Percentiles rank a stretch among this genome's conserved stretches.
Evolutionary conservation across 495 filamentous ascomycete species (phyloP).

Genomic region (Aspergillus panamensis): DNA sequence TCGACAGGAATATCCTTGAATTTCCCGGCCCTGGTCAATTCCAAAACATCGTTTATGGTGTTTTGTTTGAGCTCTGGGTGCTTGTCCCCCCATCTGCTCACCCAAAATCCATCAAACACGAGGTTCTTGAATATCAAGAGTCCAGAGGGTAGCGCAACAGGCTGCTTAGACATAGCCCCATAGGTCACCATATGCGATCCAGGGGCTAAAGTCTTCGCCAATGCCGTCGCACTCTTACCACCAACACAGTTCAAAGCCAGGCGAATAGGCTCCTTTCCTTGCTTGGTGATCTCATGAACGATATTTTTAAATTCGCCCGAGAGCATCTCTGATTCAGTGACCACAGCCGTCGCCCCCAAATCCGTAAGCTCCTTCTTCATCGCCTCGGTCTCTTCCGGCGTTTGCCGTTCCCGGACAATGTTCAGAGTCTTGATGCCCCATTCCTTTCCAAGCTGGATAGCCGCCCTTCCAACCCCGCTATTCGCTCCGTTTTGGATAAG

Average conservation of each 20-base stretch:
- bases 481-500: constrained; percentile 97
- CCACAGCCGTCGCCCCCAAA: constrained; percentile 73
- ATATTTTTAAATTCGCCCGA: constrained; percentile 57
- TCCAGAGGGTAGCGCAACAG: constrained; percentile 69
- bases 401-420: constrained; percentile 67
- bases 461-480: constrained; percentile 81
- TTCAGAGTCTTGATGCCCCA: constrained; percentile 91
- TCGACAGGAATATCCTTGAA: constrained; percentile 80
- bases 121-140: constrained; percentile 90
- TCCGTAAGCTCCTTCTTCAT: constrained; percentile 67
- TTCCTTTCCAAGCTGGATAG: constrained; percentile 73
- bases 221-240: constrained; percentile 70
- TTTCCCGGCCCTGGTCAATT: constrained; percentile 65
- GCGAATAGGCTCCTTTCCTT: constrained; percentile 62
- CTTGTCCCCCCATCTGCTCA: constrained; percentile 80
- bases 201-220: constrained; percentile 64
- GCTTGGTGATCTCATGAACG: constrained; percentile 66
- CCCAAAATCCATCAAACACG: constrained; percentile 88
- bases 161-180: constrained; percentile 88
- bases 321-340: constrained; percentile 76
- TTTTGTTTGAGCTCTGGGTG: constrained; percentile 69
- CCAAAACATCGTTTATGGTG: constrained; percentile 78
- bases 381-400: constrained; percentile 55
- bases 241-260: constrained; percentile 93
- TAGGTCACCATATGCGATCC: constrained; percentile 84